Evolutionary conservation across 2,329 filamentous ascomycete genomes (phyloP).

Genomic region (Magnaporthales sp.): DNA sequence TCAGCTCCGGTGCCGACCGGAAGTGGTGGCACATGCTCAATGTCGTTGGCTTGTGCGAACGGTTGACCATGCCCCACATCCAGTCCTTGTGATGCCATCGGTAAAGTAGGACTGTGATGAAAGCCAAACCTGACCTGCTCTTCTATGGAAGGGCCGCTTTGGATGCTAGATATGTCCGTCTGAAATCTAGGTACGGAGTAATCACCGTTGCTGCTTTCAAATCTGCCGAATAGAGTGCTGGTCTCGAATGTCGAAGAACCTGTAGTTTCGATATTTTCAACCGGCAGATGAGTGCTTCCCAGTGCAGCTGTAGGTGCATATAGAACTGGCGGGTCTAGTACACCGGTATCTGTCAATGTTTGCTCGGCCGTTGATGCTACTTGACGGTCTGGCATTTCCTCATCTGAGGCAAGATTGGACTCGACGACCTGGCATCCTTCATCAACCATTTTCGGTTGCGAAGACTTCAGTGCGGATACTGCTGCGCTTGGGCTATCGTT

Average conservation of each 20-base stretch:
- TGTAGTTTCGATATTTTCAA: not conserved
- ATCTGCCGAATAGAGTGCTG: not conserved
- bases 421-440: constrained; percentile 22
- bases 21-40: not conserved
- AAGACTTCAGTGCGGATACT: not conserved
- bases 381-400: not conserved
- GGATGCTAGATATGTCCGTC: not conserved
- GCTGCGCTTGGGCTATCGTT: not conserved
- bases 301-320: not conserved
- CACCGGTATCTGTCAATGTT: not conserved
- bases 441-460: constrained; percentile 18
- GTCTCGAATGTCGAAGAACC: not conserved
- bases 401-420: constrained; percentile 8
- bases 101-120: constrained; percentile 12
- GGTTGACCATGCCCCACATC: not conserved
- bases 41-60: not conserved
- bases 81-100: not conserved
- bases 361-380: not conserved
- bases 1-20: not conserved
- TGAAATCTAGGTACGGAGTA: constrained; percentile 4
- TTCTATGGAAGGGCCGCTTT: constrained; percentile 9
- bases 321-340: not conserved
- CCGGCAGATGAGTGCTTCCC: not conserved
- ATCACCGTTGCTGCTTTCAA: constrained; percentile 2
- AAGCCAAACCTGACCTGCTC: constrained; percentile 21